Base-by-base conservation (phyloP, 2,329 filamentous ascomycete genomes). In the Fusarium sp. region DNA sequence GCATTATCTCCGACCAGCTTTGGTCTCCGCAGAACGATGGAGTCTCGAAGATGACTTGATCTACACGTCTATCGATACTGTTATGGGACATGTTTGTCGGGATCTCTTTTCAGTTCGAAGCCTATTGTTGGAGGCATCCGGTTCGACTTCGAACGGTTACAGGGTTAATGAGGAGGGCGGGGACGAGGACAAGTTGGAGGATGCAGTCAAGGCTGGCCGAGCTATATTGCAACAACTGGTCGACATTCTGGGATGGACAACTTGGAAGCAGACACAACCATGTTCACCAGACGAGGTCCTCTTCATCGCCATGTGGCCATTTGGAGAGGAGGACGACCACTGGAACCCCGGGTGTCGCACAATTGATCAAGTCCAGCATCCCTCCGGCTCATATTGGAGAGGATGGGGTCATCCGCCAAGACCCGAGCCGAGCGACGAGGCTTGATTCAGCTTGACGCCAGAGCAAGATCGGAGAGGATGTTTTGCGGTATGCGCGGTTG, bases 231-330 rank as follows among this genome's bases (percentile, higher is more conserved):
- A 60, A 14, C 33, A 56, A 0, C 59, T 91, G 14, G 82, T 85
- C 18, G 65, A 77, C 1, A 84, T 84, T 61, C 79, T 91, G 2
- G 80, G 81, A 6, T 91, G 89, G 89, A 83, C 86, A 4, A 82
- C 78, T 0, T 90, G 87, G 87, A 89, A 86, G 70, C 81, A 83
- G 54, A 87, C 87, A 56, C 78, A 80, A 6, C 80, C 81, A 1
- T 91, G 89, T 72, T 76, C 71, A 0, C 79, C 81, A 7, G 81
- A 86, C 46, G 84, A 90, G 75, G 76, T 89, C 3, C 88, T 88
- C 65, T 83, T 87, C 49, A 80, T 90, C n/a, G 87, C 87, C 2
- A 89, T 90, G 73, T 91, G 88, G 88, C 89, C 88, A 0, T 80
- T 83, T 74, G 88, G 88, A 0, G 80, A 77, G 0, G 72, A 78